Evolutionary conservation across 768 basidiomycete species (phyloP).

Genomic region (Suillus variegatus): DNA sequence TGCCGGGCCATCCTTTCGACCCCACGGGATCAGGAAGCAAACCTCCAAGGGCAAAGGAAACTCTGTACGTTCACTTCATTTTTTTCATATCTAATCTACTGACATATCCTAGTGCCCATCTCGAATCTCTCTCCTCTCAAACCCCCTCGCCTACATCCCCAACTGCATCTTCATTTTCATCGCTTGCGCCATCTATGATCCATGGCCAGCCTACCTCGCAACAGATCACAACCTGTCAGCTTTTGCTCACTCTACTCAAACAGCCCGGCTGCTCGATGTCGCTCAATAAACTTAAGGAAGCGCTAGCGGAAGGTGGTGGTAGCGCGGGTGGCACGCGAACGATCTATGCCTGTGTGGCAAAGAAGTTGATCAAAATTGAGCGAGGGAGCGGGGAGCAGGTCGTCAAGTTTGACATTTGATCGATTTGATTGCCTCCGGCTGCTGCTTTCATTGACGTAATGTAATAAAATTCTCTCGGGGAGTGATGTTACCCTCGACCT

Average conservation of each 20-base stretch:
- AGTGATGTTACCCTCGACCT: neutral
- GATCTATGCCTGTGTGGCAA: slow-evolving; percentile 79
- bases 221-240: slow-evolving; percentile 69
- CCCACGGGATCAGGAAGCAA: slow-evolving; percentile 34
- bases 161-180: slow-evolving; percentile 54
- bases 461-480: neutral
- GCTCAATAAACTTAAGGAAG: slow-evolving; percentile 61
- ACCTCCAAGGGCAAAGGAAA: slow-evolving; percentile 57
- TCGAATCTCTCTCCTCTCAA: slow-evolving; percentile 55
- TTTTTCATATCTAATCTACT: slow-evolving; percentile 5
- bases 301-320: slow-evolving; percentile 43
- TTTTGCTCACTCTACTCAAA: slow-evolving; percentile 60
- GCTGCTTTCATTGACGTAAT: neutral
- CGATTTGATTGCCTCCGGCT: slow-evolving; percentile 27
- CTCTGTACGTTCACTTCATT: slow-evolving; percentile 47
- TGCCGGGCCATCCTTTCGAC: slow-evolving; percentile 51
- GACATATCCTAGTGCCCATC: slow-evolving; percentile 45
- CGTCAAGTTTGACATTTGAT: slow-evolving; percentile 66
- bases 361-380: slow-evolving; percentile 76
- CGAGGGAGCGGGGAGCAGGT: slow-evolving; percentile 73
- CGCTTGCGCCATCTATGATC: slow-evolving; percentile 36
- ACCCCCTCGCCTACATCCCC: slow-evolving; percentile 59
- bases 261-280: slow-evolving; percentile 58
- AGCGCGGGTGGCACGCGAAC: slow-evolving; percentile 58
- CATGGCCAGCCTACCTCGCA: slow-evolving; percentile 53